Percentiles rank a stretch among this genome's conserved stretches.
Conservation (phyloP, 371 early-diverging fungal species). For the Mortierella sp. region DNA sequence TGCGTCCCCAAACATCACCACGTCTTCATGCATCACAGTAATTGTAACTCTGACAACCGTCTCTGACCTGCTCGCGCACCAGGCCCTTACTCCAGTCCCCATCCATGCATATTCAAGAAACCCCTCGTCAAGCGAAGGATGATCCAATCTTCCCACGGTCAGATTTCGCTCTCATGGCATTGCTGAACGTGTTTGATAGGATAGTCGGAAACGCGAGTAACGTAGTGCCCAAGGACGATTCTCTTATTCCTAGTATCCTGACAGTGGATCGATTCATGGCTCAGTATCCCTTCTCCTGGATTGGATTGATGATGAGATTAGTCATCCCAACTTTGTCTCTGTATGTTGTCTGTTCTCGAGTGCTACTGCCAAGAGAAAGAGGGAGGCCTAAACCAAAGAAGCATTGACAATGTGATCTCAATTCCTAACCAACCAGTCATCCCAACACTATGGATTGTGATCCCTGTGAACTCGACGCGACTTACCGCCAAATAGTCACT, state of each 20-base stretch:
- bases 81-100: constrained; percentile 35
- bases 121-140: constrained; percentile 31
- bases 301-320: too few species aligned
- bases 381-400: too few species aligned
- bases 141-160: constrained; percentile 46
- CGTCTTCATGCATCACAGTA: constrained; percentile 30
- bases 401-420: too few species aligned
- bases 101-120: constrained; percentile 44
- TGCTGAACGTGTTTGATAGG: constrained; percentile 35
- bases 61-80: constrained; percentile 31
- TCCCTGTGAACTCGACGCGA: too few species aligned
- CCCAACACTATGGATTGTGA: too few species aligned
- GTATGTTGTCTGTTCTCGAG: constrained; percentile 12
- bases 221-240: constrained; percentile 42
- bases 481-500: too few species aligned
- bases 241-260: too few species aligned
- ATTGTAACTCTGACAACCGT: constrained; percentile 36
- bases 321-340: too few species aligned
- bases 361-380: constrained; percentile 37
- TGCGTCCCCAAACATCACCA: constrained; percentile 60
- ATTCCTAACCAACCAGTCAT: too few species aligned
- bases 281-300: too few species aligned
- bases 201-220: constrained; percentile 32
- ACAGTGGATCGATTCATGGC: constrained; percentile 25
- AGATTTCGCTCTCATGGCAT: constrained; percentile 32